phyloP scores from a whole-genome alignment of 768 basidiomycete species.

The Austroboletus festivus region DNA sequence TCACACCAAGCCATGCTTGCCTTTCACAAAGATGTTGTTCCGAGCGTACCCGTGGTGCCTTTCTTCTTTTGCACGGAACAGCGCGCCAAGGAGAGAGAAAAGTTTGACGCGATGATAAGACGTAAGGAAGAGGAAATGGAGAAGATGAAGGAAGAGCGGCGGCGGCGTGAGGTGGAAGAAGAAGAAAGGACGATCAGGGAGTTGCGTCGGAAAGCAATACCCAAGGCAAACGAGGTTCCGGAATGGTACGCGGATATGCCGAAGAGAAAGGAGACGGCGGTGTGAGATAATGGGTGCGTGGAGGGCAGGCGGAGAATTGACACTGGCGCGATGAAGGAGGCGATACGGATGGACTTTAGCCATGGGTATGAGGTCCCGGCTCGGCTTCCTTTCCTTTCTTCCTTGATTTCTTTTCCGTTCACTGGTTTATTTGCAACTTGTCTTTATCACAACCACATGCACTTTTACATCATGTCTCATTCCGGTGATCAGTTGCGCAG shows the following conservation, averaged over 20 bases:
- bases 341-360: conserved; percentile 13
- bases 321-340: conserved; percentile 14
- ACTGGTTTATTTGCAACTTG: conserved; percentile 1
- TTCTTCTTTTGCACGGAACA: conserved; percentile 51
- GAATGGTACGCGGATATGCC: conserved; percentile 75
- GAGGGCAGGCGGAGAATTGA: conserved; percentile 3
- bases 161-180: conserved; percentile 46
- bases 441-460: conserved; percentile 19
- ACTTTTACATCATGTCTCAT: conserved; percentile 11
- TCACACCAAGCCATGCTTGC: conserved; percentile 36
- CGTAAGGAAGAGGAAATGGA: conserved; percentile 56
- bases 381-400: conserved; percentile 5
- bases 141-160: conserved; percentile 43
- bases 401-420: conserved; percentile 1
- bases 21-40: conserved; percentile 42
- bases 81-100: conserved; percentile 58
- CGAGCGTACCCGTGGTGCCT: conserved; percentile 35
- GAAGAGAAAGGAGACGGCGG: conserved; percentile 42
- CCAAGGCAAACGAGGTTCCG: conserved; percentile 68
- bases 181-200: conserved; percentile 62
- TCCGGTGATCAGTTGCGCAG: conserved; percentile 1
- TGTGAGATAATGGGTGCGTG: no score
- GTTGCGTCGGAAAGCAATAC: conserved; percentile 59
- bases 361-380: conserved; percentile 1
- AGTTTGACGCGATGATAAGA: conserved; percentile 57